Percentiles rank a stretch among this genome's conserved stretches.
phyloP scores from a whole-genome alignment of 2,329 filamentous ascomycete genomes.

The Paecilomyces dactylethromorphus region DNA sequence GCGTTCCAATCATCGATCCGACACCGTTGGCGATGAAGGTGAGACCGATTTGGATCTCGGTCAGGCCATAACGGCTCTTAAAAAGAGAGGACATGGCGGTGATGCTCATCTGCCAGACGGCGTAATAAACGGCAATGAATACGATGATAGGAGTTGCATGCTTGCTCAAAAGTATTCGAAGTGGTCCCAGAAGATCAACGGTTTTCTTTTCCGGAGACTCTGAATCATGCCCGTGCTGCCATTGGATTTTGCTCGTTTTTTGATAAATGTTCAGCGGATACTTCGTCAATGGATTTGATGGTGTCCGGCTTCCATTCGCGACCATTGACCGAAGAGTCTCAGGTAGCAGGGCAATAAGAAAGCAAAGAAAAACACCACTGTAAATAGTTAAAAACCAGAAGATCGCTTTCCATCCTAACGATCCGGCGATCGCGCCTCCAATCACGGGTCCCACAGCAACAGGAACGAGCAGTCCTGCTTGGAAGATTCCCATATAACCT shows the following conservation, averaged over 20 bases:
- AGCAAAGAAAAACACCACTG: constrained; percentile 23
- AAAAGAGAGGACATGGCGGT: constrained; percentile 49
- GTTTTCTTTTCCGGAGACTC: constrained; percentile 19
- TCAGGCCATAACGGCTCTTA: constrained; percentile 35
- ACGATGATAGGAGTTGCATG: constrained; percentile 39
- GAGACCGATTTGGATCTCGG: constrained; percentile 42
- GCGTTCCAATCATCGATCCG: constrained; percentile 49
- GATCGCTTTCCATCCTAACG: constrained; percentile 35
- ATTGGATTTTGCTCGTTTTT: constrained; percentile 2
- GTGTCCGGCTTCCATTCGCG: constrained; percentile 22
- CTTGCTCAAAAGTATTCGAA: constrained; percentile 43
- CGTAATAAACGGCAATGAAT: constrained; percentile 47
- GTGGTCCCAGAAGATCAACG: constrained; percentile 40
- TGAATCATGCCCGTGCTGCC: constrained; percentile 1
- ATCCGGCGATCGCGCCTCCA: constrained; percentile 31
- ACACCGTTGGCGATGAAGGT: constrained; percentile 51
- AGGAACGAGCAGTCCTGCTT: constrained; percentile 29
- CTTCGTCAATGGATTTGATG: constrained; percentile 9
- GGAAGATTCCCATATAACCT: constrained; percentile 36
- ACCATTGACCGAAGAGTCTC: constrained; percentile 35
- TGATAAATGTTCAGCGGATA: constrained; percentile 16
- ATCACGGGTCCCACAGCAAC: constrained; percentile 37
- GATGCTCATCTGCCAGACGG: constrained; percentile 52
- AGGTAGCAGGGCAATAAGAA: constrained; percentile 28
- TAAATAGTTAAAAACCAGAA: constrained; percentile 41